phyloP scores from a whole-genome alignment of 1,139 yeast genomes.

The Taphrina deformans region DNA sequence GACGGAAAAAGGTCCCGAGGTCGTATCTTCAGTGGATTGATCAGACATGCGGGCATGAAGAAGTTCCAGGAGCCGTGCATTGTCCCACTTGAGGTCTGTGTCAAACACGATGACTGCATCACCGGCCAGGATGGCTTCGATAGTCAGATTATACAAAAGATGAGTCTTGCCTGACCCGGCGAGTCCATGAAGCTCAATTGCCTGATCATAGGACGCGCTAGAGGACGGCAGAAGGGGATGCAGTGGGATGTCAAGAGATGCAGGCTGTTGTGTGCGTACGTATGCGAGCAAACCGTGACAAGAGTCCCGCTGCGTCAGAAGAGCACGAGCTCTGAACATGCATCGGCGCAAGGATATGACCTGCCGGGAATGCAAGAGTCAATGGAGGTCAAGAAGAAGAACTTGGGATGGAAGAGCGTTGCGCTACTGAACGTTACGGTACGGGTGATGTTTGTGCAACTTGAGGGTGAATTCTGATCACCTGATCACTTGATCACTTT shows the following conservation, averaged over 20 bases:
- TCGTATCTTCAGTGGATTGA: not conserved
- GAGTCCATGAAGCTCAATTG: conserved; percentile 29
- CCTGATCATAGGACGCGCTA: not conserved
- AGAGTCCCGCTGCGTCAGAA: not conserved
- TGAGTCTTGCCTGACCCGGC: conserved; percentile 36
- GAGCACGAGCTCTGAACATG: conserved; percentile 12
- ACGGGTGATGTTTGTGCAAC: no score
- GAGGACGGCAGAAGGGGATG: not conserved
- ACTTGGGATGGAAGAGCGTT: no score
- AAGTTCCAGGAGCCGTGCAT: conserved; percentile 17
- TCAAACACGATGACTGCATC: conserved; percentile 30
- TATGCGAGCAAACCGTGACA: not conserved
- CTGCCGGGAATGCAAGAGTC: not conserved
- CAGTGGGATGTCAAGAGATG: not conserved
- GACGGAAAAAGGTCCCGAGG: not conserved
- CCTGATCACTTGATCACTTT: not conserved
- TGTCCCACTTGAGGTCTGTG: conserved; percentile 32
- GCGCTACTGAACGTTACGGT: no score
- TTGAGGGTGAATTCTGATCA: no score
- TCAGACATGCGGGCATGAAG: not conserved
- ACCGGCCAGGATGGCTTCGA: conserved; percentile 22
- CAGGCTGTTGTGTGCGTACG: not conserved
- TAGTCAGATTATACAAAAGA: conserved; percentile 31
- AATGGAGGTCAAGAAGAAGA: not conserved
- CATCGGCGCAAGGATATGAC: no score